Conservation (phyloP, 352 stramenopile species). For the Phytophthora sojae region DNA sequence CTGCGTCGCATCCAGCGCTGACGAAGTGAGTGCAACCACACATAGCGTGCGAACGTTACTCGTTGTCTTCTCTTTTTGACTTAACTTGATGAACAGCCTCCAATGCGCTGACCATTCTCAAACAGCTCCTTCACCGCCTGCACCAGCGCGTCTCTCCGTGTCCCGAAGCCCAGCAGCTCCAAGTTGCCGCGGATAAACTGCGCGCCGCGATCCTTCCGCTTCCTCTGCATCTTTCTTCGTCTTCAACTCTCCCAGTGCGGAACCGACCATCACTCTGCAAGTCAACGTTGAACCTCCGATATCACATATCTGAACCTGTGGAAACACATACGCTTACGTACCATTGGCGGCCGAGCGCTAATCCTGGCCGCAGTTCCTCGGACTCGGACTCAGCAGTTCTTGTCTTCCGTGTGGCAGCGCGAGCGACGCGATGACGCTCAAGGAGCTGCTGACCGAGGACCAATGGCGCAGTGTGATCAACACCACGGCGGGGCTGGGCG, state of each 20-base stretch:
- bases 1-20: conserved; percentile 73
- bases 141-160: conserved; percentile 61
- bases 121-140: conserved; percentile 86
- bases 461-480: conserved; percentile 78
- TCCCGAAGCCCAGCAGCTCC: conserved; percentile 79
- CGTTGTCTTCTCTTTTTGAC: not conserved
- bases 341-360: not conserved
- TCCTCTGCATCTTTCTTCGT: conserved; percentile 8
- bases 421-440: conserved; percentile 38
- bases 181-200: conserved; percentile 77
- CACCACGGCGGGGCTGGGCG: conserved; percentile 72
- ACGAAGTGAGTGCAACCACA: not conserved
- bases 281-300: conserved; percentile 34
- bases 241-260: not conserved
- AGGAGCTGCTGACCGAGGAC: conserved; percentile 61
- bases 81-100: not conserved
- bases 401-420: not conserved
- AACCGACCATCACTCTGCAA: conserved; percentile 30
- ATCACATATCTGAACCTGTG: conserved; percentile 17
- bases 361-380: conserved; percentile 25
- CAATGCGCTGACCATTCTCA: conserved; percentile 63
- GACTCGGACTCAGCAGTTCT: conserved; percentile 4
- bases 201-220: conserved; percentile 40
- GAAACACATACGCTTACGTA: conserved; percentile 16
- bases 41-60: not conserved